Base-by-base conservation (phyloP, 2,329 filamentous ascomycete genomes). In the Colletotrichum sp. region DNA sequence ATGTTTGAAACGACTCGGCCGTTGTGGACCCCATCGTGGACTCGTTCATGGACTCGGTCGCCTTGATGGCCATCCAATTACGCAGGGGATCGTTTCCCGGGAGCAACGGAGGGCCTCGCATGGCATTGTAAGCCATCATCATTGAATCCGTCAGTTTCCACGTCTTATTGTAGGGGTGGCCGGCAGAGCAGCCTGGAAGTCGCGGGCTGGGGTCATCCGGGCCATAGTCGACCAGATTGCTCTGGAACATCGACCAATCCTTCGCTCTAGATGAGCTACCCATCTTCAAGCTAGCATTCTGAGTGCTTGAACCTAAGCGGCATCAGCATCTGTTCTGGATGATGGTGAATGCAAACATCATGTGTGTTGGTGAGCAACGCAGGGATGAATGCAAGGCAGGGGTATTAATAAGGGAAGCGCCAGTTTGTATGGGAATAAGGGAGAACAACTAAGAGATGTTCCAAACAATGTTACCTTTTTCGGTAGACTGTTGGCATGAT, bases 61-160 rank as follows among this genome's bases (percentile, higher is more conserved):
- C 74, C 52, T 78, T 73, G 10, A 75, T 63, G 24, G 77, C 79
- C 63, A 80, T 80, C 81, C 80, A 82, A 10, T 71, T 75, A 52
- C 82, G 80, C 18, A 85, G 71, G 3, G 83, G 80, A 24, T 81
- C 81, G 1, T 78, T 76, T 4, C 77, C 76, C 15, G 63, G 49
- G 8, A 78, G 77, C 15, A 76, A 76, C 15, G 78, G 74, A 8
- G 81, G 80, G 3, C 83, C 83, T 21, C 81, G 81, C 82, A 86
- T 83, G 16, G 82, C 80, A 10, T 78, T 78, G 71, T 85, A 86
- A 2, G 84, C 81, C 66, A 80, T 78, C 55, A 85, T 75, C 59
- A 77, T 79, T 3, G 81, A 80, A n/a, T 79, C 71, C 7, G 81
- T 79, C 39, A 83, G 60, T 44, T 59, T 75, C 80, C 79, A 80